Evolutionary conservation across 2,329 filamentous ascomycete species (phyloP), one percentile per base, ranked within the genome.

Genomic region (Chrysoporthe puriensis): DNA sequence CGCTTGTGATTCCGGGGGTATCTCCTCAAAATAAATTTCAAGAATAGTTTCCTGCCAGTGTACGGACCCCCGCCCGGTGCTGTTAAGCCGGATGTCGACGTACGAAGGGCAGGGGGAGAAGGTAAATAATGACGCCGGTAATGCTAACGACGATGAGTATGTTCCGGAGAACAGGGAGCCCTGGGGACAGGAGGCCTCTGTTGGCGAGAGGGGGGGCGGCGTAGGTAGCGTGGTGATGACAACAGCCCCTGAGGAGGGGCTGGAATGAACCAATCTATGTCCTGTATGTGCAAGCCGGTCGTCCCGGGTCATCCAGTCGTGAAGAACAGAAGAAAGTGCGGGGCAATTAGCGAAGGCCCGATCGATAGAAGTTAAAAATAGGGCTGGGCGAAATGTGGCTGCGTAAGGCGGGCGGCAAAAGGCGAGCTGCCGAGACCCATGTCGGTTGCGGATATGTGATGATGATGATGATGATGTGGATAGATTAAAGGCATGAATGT

Each of bases 11-110:
- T 63, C 62, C 48, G 54, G 43, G 67, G 67, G 67, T 69, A 69
- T 69, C 67, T 66, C 67, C 67, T 68, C 64, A 66, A 64, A 62
- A 60, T 11, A 61, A 60, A 63, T 54, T 43, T 52, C 42, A 63
- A 63, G 44, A 44, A 59, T 63, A 8, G 9, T 60, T 62, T 52
- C 43, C 60, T 60, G 52, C 36, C 34, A 32, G 9, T 69, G 46
- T 42, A 60, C 40, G 21, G n/a, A 65, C 44, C 63, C 67, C 40
- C 26, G 26, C 26, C 58, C 57, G 60, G 62, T 59, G 66, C 40
- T 61, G 56, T 40, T 64, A 64, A 64, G 62, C 40, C 46, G 18
- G 48, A 62, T 46, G 21, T 52, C 40, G 9, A 50, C 62, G 63
- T 46, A 46, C 18, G 26, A 48, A 52, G 34, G 3, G 9, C 32